These are phyloP conservation scores for Carex cristatella DNA, from an alignment of 176 grass and related monocot genomes.

Conservation along the genomic window DNA sequence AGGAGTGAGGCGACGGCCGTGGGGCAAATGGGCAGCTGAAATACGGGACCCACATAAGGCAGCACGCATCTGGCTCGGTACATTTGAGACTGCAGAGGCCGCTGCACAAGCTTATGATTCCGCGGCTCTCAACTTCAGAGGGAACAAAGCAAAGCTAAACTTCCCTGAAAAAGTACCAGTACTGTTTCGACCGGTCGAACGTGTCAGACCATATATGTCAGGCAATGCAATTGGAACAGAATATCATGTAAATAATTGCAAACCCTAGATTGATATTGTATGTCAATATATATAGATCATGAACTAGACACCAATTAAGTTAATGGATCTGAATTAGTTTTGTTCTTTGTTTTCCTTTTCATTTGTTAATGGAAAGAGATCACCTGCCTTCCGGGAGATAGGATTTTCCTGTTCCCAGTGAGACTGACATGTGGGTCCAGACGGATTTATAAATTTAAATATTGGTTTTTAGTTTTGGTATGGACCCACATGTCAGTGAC, in stretches of 20 bases:
- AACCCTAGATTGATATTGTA: not conserved
- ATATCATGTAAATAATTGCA: not conserved
- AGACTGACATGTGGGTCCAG: too few species aligned
- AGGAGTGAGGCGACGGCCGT: conserved; percentile 62
- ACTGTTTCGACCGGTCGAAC: not conserved
- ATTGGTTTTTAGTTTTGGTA: too few species aligned
- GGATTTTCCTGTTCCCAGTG: too few species aligned
- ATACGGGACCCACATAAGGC: conserved; percentile 75
- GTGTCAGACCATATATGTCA: not conserved
- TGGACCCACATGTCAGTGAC: too few species aligned
- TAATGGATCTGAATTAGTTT: not conserved
- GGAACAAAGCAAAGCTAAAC: conserved; percentile 67
- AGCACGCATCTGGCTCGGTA: conserved; percentile 73
- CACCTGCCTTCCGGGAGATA: too few species aligned
- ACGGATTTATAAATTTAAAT: too few species aligned
- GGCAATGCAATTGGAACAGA: not conserved
- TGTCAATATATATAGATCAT: not conserved
- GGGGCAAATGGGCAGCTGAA: conserved; percentile 95
- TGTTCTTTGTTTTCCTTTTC: not conserved
- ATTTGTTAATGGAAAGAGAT: too few species aligned
- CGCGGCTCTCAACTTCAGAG: conserved; percentile 54
- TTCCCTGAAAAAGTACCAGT: conserved; percentile 45
- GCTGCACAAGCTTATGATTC: conserved; percentile 75
- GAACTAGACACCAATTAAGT: not conserved
- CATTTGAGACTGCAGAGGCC: conserved; percentile 76